Conservation (phyloP, 352 stramenopile species). For the Sclerospora graminicola region DNA sequence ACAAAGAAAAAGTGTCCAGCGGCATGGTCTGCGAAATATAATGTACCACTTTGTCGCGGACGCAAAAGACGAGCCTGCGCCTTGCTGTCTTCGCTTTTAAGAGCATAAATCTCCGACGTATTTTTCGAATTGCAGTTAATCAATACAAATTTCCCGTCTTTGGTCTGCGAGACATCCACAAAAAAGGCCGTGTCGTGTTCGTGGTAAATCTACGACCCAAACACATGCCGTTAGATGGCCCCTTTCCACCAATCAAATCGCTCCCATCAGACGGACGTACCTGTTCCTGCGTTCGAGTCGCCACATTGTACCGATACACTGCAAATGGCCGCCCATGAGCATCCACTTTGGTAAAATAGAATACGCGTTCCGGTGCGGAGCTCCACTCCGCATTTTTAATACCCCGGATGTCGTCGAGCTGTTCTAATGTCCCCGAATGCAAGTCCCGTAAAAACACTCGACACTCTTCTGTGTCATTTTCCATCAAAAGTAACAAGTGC, state of each 20-base stretch:
- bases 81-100: constrained; percentile 16
- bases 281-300: constrained; percentile 32
- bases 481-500: constrained; percentile 51
- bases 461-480: constrained; percentile 62
- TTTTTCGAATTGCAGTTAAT: constrained; percentile 87
- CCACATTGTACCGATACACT: constrained; percentile 57
- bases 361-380: constrained; percentile 13
- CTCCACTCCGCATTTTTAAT: constrained; percentile 75
- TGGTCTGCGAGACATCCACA: constrained; percentile 77
- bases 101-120: constrained; percentile 72
- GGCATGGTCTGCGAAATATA: constrained; percentile 83
- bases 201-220: constrained; percentile 57
- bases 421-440: constrained; percentile 15
- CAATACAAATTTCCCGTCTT: constrained; percentile 67
- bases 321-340: constrained; percentile 40
- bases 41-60: constrained; percentile 35
- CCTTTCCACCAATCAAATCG: too few relatives aligned
- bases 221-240: too few relatives aligned
- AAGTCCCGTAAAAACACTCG: constrained; percentile 37
- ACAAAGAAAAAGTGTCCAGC: constrained; percentile 64
- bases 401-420: constrained; percentile 23
- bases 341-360: constrained; percentile 78
- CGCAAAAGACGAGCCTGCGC: constrained; percentile 37
- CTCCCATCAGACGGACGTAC: constrained; percentile 34
- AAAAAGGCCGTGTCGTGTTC: constrained; percentile 71